Conservation (phyloP, 139 green algal species). For the Astrephomene gubernaculifera region DNA sequence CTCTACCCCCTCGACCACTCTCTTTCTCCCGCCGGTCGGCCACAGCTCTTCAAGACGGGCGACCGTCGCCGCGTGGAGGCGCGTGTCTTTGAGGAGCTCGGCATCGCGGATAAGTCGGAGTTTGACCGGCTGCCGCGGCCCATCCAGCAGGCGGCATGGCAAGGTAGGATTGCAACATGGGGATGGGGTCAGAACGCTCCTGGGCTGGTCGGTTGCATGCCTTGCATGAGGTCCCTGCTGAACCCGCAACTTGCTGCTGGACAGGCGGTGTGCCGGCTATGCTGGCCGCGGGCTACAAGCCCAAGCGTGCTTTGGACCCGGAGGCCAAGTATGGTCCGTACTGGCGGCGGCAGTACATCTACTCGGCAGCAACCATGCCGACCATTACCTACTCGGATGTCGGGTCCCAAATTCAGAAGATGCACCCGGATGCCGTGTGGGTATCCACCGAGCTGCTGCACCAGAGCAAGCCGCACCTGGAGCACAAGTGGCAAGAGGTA, state of each 20-base stretch:
- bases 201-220: no score
- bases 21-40: neutral
- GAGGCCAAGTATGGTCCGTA: constrained; percentile 51
- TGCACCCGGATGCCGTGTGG: constrained; percentile 79
- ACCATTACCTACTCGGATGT: constrained; percentile 70
- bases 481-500: constrained; percentile 57
- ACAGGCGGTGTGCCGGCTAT: constrained; percentile 46
- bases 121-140: constrained; percentile 65
- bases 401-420: constrained; percentile 66
- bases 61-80: constrained; percentile 66
- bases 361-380: constrained; percentile 94
- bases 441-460: constrained; percentile 80
- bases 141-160: constrained; percentile 64
- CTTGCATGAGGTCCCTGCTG: no score
- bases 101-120: constrained; percentile 49
- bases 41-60: constrained; percentile 66
- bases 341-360: constrained; percentile 88
- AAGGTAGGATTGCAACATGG: constrained; percentile 41
- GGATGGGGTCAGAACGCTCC: neutral
- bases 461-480: constrained; percentile 58
- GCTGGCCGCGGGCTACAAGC: constrained; percentile 38
- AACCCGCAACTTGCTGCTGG: no score
- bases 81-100: constrained; percentile 63
- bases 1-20: no score
- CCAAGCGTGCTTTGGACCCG: constrained; percentile 16